These are phyloP conservation scores for Kuraishia ogatae DNA, from an alignment of 805 yeast genomes.

Conservation along the genomic window DNA sequence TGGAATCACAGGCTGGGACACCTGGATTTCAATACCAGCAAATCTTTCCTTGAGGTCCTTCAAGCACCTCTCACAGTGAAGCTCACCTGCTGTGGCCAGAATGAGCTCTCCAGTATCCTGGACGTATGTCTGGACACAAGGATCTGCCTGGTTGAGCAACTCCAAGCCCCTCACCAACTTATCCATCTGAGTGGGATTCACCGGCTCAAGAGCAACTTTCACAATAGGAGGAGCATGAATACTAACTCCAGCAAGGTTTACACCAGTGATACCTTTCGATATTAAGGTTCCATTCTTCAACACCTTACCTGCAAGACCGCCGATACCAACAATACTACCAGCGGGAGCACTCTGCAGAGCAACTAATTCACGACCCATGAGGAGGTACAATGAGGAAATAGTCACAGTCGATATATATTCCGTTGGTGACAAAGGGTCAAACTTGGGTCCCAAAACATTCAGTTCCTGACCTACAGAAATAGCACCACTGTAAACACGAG, in stretches of 20 bases:
- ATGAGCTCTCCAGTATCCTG: constrained; percentile 92
- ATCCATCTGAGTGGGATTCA: constrained; percentile 71
- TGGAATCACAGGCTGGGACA: constrained; percentile 91
- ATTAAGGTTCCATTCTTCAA: constrained; percentile 82
- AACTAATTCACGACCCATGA: constrained; percentile 90
- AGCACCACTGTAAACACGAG: constrained; percentile 84
- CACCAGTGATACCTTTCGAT: constrained; percentile 47
- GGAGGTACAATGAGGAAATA: constrained; percentile 61
- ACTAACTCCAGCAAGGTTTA: constrained; percentile 71
- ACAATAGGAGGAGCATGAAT: constrained; percentile 83
- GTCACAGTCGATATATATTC: constrained; percentile 49
- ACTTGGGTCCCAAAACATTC: constrained; percentile 79
- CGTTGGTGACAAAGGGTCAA: constrained; percentile 53
- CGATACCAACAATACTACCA: constrained; percentile 91
- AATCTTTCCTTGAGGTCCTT: constrained; percentile 86
- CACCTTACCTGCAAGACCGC: constrained; percentile 77
- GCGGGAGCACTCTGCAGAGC: constrained; percentile 79
- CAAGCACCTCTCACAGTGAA: constrained; percentile 90
- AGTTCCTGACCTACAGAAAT: constrained; percentile 67
- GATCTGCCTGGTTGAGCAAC: constrained; percentile 80
- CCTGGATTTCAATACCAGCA: constrained; percentile 81
- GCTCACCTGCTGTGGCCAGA: constrained; percentile 91
- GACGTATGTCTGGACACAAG: constrained; percentile 81
- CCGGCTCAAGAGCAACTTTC: constrained; percentile 93
- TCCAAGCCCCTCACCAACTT: constrained; percentile 72